Percentiles rank a stretch among this genome's conserved stretches.
Evolutionary conservation across 805 yeast genomes (phyloP).

Genomic region (Nakazawaea anatomiae): DNA sequence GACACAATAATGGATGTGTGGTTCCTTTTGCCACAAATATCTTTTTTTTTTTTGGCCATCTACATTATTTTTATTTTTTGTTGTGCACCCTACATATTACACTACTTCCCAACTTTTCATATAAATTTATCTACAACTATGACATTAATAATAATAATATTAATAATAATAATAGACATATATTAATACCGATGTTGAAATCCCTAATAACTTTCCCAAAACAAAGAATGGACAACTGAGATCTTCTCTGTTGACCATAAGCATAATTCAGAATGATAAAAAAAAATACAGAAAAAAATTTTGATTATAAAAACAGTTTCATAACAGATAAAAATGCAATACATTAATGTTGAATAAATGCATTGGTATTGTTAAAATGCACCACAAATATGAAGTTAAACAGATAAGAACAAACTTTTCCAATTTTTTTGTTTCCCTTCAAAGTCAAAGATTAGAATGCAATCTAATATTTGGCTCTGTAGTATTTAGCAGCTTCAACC

Average conservation of each 20-base stretch:
- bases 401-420: not conserved
- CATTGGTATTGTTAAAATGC: constrained; percentile 14
- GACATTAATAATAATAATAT: not conserved
- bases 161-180: not conserved
- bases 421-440: constrained; percentile 1
- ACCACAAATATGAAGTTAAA: constrained; percentile 4
- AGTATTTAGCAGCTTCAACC: constrained; percentile 98
- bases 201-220: constrained; percentile 28
- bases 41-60: not conserved
- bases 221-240: constrained; percentile 15
- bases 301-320: not conserved
- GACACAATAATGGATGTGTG: too few relatives aligned
- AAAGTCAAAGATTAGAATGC: not conserved
- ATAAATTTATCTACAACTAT: not conserved
- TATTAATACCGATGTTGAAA: constrained; percentile 38
- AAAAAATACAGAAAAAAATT: not conserved
- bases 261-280: constrained; percentile 11
- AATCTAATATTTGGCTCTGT: constrained; percentile 52
- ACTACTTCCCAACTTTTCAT: not conserved
- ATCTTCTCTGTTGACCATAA: constrained; percentile 10
- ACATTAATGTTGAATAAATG: constrained; percentile 36
- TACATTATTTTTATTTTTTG: not conserved
- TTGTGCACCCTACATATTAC: not conserved
- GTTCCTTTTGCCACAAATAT: not conserved
- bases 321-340: constrained; percentile 12